These are phyloP conservation scores for Fennellomyces sp. DNA, from an alignment of 371 early-diverging fungal genomes.

Conservation along the genomic window DNA sequence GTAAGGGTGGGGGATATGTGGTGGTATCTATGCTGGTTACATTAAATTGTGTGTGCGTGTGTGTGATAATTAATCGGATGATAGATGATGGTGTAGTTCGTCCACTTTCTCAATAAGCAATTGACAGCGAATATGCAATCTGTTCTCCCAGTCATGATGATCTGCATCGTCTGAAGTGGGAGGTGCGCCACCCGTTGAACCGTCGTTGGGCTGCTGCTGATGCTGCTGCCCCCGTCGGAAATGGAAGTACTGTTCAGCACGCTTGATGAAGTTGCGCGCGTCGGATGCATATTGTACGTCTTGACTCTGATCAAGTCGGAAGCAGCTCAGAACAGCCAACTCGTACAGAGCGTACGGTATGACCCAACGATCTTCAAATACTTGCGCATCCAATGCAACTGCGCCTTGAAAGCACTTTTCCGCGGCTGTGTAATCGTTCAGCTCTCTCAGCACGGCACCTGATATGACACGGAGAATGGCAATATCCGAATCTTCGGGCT, in stretches of 20 bases:
- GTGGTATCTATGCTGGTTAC: no score
- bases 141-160: slow-evolving; percentile 39
- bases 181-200: neutral
- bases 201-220: neutral
- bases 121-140: slow-evolving; percentile 33
- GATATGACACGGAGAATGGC: slow-evolving; percentile 34
- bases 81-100: neutral
- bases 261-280: slow-evolving; percentile 14
- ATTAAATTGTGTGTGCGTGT: no score
- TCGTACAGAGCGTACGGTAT: slow-evolving; percentile 33
- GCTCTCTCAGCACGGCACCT: slow-evolving; percentile 40
- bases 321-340: slow-evolving; percentile 21
- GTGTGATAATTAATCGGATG: neutral
- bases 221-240: slow-evolving; percentile 5
- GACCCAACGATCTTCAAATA: slow-evolving; percentile 25
- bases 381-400: slow-evolving; percentile 9
- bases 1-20: no score
- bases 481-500: slow-evolving; percentile 11
- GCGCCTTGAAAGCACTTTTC: slow-evolving; percentile 26
- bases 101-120: slow-evolving; percentile 31
- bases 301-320: slow-evolving; percentile 8
- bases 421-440: slow-evolving; percentile 31
- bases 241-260: slow-evolving; percentile 22
- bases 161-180: slow-evolving; percentile 5
- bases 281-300: slow-evolving; percentile 3